phyloP scores from a whole-genome alignment of 1,284 basidiomycete genomes.

The Cryptococcus sp. region DNA sequence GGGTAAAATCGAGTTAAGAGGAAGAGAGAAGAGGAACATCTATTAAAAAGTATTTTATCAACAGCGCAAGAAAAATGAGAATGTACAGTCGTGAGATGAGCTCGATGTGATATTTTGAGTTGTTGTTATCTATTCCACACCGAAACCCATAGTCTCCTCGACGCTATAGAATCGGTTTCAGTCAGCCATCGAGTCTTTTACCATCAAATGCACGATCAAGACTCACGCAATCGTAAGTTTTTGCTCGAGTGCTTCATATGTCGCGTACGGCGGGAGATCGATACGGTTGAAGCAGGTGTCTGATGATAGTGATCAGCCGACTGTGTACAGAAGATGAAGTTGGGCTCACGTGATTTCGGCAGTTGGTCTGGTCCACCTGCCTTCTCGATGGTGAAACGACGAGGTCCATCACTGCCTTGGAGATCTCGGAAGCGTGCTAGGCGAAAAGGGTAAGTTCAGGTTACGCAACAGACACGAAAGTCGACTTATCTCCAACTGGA shows the following conservation, averaged over 20 bases:
- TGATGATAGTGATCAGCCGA: too few relatives aligned
- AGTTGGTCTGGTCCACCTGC: conserved; percentile 87
- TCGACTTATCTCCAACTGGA: conserved; percentile 70
- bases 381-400: conserved; percentile 93
- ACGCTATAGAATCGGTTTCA: conserved; percentile 54
- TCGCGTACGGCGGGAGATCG: conserved; percentile 88
- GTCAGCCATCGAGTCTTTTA: too few relatives aligned
- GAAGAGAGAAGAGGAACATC: too few relatives aligned
- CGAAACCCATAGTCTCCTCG: conserved; percentile 63
- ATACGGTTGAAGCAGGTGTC: conserved; percentile 86
- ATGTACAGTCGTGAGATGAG: too few relatives aligned
- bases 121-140: conserved; percentile 40
- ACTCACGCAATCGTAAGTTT: conserved; percentile 75
- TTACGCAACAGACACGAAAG: neutral
- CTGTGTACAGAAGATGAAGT: too few relatives aligned
- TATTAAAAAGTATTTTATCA: too few relatives aligned
- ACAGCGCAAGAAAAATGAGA: too few relatives aligned
- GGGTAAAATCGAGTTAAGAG: too few relatives aligned
- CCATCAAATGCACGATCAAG: neutral
- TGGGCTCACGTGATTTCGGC: conserved; percentile 79
- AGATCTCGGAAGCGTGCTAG: conserved; percentile 93
- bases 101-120: too few relatives aligned
- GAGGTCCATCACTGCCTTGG: conserved; percentile 94
- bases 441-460: neutral
- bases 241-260: conserved; percentile 83